Base-by-base conservation (phyloP, 345 rosid species). In the Physaria fendleri region DNA sequence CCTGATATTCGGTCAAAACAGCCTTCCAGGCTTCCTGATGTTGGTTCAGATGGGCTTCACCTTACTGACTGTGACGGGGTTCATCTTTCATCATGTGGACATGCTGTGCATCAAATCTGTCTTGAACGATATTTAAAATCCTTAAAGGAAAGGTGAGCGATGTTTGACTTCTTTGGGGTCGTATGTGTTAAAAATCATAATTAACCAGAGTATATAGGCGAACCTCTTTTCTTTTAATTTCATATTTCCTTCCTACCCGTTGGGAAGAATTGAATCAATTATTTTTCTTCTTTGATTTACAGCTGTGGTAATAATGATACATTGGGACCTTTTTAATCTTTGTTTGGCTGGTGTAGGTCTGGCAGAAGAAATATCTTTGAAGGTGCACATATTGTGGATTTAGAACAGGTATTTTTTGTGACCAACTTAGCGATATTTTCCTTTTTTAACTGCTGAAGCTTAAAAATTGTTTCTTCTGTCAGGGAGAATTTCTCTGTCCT, bases 401-500 rank as follows among this genome's bases (percentile, higher is more conserved):
- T 81, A 16, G 81, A 85, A 46, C 76, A 82, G 97, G 99, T 93
- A 76, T n/a, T 35, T 43, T 62, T 45, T 7, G 8, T 64, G 8
- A 13, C 37, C 33, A 27, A 40, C 37, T 43, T 40, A 37, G 43
- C 51, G 11, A 40, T 51, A 27, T 55, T 49, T 53, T 17, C 43
- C 39, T 57, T 58, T 30, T n/a, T n/a, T n/a, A n/a, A n/a, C n/a
- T n/a, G n/a, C n/a, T n/a, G n/a, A n/a, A n/a, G n/a, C n/a, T n/a
- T n/a, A n/a, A n/a, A n/a, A n/a, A n/a, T 57, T 40, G 21, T 58
- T 68, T 68, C 38, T 60, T 72, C 59, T 80, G 38, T 47, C 74
- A 92, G 99, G 97, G 91, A 51, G 99, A 93, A 77, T 87, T 93
- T 74, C 88, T 93, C 27, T 93, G 99, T 63, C 99, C 99, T 56